Conservation (phyloP, 257 asterid genomes). For the Solanum gandarillasii region DNA sequence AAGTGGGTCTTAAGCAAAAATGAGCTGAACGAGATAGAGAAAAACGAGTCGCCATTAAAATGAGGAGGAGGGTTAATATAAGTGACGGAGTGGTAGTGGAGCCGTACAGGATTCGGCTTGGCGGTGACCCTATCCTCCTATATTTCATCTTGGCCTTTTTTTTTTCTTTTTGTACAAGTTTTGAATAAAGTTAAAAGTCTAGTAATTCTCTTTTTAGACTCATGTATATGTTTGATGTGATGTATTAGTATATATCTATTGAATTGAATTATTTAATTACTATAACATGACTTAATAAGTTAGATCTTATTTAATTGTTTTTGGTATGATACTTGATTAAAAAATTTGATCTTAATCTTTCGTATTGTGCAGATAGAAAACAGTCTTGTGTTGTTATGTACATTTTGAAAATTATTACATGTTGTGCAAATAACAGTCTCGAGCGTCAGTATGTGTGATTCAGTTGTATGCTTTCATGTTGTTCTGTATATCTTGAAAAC, state of each 20-base stretch:
- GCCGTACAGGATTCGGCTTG: conserved; percentile 3
- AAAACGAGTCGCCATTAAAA: conserved; percentile 20
- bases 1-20: conserved; percentile 25
- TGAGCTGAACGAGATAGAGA: conserved; percentile 12
- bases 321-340: too few relatives aligned
- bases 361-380: too few relatives aligned
- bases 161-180: background rate
- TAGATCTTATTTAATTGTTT: too few relatives aligned
- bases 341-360: too few relatives aligned
- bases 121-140: background rate
- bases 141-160: background rate
- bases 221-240: background rate
- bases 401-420: too few relatives aligned
- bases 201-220: background rate
- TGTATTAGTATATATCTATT: background rate
- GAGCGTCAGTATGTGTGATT: too few relatives aligned
- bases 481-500: too few relatives aligned
- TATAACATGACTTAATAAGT: too few relatives aligned
- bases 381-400: too few relatives aligned
- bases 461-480: too few relatives aligned
- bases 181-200: background rate
- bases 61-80: conserved; percentile 4
- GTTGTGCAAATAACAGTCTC: too few relatives aligned
- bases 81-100: background rate
- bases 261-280: background rate